These are phyloP conservation scores for Aspergillus steynii DNA, from an alignment of 495 filamentous ascomycete genomes.

Conservation along the genomic window DNA sequence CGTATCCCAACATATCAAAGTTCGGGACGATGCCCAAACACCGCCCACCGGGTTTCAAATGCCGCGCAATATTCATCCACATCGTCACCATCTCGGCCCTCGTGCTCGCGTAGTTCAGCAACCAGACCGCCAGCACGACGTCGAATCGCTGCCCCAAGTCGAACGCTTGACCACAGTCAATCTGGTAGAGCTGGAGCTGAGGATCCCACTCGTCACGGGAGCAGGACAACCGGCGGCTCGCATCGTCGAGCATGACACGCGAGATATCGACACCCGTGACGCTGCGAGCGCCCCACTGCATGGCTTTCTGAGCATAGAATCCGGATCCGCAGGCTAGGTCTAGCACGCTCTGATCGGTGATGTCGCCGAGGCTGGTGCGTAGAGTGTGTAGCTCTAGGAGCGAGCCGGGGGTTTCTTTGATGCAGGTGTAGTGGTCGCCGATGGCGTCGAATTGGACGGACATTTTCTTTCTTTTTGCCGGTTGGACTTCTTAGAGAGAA, in stretches of 20 bases:
- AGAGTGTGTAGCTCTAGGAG: neutral
- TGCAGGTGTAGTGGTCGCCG: conserved; percentile 4
- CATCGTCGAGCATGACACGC: neutral
- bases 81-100: neutral
- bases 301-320: conserved; percentile 2
- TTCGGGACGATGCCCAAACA: conserved; percentile 4
- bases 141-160: conserved; percentile 2
- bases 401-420: neutral
- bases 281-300: conserved; percentile 6
- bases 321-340: conserved; percentile 7
- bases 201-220: neutral
- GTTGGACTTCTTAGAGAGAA: no score
- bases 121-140: conserved; percentile 1
- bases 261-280: conserved; percentile 9
- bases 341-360: conserved; percentile 1
- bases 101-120: conserved; percentile 4
- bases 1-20: neutral
- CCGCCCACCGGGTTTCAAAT: conserved; percentile 8
- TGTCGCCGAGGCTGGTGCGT: neutral
- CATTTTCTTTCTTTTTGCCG: no score
- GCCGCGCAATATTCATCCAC: conserved; percentile 5
- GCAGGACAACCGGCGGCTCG: neutral
- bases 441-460: conserved; percentile 4
- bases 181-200: conserved; percentile 1
- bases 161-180: conserved; percentile 2